These are phyloP conservation scores for Rubus idaeus DNA, from an alignment of 306 rosid genomes.

Conservation along the genomic window DNA sequence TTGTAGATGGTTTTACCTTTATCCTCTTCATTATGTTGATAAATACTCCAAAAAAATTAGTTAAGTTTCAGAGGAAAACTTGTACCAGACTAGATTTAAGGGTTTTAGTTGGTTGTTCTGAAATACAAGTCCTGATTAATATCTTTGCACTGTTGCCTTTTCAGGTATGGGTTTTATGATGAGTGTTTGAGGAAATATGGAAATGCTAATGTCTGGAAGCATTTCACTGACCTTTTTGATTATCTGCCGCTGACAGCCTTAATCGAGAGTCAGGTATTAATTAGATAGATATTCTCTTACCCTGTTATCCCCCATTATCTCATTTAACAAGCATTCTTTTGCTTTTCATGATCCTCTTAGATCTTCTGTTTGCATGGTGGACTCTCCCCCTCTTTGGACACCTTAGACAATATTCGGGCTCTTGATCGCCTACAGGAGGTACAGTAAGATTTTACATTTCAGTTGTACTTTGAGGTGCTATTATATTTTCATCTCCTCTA, in stretches of 20 bases:
- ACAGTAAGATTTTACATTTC: slow-evolving; percentile 16
- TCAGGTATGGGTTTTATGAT: slow-evolving; percentile 96
- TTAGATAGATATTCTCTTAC: slow-evolving; percentile 12
- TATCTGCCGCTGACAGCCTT: slow-evolving; percentile 95
- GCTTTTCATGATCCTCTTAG: slow-evolving; percentile 33
- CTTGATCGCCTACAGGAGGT: slow-evolving; percentile 98
- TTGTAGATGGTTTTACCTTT: neutral
- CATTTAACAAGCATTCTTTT: slow-evolving; percentile 3
- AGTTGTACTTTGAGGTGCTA: neutral
- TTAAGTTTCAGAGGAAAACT: neutral
- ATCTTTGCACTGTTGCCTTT: slow-evolving; percentile 18
- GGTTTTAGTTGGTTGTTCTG: neutral
- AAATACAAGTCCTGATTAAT: neutral
- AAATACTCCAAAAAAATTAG: neutral
- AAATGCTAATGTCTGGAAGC: slow-evolving; percentile 97
- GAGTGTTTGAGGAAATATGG: slow-evolving; percentile 99
- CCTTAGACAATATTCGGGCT: slow-evolving; percentile 83
- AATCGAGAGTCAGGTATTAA: slow-evolving; percentile 94
- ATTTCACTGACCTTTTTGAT: slow-evolving; percentile 91
- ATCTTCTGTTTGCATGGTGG: slow-evolving; percentile 98
- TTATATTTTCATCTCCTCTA: neutral
- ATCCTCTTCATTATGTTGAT: neutral
- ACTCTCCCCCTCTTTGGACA: slow-evolving; percentile 93
- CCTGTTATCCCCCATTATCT: neutral
- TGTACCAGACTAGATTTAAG: neutral